A percentile compares a stretch with the other conserved stretches of the same genome.
Evolutionary conservation across 2,329 filamentous ascomycete genomes (phyloP).

Genomic region (Aspergillus brunneoviolaceus): DNA sequence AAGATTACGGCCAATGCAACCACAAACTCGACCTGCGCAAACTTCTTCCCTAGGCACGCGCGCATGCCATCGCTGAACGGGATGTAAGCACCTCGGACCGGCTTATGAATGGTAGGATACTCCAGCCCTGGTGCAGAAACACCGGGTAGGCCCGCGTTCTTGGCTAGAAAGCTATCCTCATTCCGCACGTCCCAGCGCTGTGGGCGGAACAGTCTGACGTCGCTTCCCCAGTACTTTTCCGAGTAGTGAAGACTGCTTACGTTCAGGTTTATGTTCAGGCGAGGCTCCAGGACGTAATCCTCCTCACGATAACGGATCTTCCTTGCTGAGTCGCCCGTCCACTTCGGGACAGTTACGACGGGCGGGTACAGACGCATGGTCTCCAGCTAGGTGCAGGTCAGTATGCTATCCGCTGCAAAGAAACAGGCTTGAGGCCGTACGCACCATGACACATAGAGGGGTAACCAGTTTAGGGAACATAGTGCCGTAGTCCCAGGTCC

Average conservation of each 20-base stretch:
- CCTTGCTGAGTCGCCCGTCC: slow-evolving; percentile 21
- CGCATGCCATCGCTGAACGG: slow-evolving; percentile 25
- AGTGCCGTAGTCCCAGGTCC: slow-evolving; percentile 35
- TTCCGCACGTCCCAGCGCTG: slow-evolving; percentile 24
- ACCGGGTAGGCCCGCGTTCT: slow-evolving; percentile 15
- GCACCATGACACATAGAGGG: slow-evolving; percentile 26
- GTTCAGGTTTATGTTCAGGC: slow-evolving; percentile 19
- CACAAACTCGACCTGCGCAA: slow-evolving; percentile 28
- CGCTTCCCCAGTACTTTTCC: slow-evolving; percentile 23
- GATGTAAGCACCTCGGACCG: slow-evolving; percentile 22
- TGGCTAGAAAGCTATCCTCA: slow-evolving; percentile 20
- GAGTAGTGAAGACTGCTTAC: slow-evolving; percentile 20
- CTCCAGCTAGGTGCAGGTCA: slow-evolving; percentile 38
- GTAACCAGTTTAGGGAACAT: slow-evolving; percentile 41
- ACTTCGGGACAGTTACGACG: slow-evolving; percentile 30
- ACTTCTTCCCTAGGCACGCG: slow-evolving; percentile 26
- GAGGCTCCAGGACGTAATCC: slow-evolving; percentile 17
- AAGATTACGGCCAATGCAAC: slow-evolving; percentile 16
- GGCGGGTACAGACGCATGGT: slow-evolving; percentile 45
- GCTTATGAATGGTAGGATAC: slow-evolving; percentile 22
- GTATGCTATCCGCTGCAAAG: not conserved
- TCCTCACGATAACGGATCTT: slow-evolving; percentile 13
- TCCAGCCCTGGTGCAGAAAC: slow-evolving; percentile 20
- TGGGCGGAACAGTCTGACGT: slow-evolving; percentile 16
- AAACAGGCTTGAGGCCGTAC: not conserved